Evolutionary conservation across 192 early-diverging fungal species (phyloP), one percentile per base, ranked within the genome.

Genomic region (Dissophora ornata): DNA sequence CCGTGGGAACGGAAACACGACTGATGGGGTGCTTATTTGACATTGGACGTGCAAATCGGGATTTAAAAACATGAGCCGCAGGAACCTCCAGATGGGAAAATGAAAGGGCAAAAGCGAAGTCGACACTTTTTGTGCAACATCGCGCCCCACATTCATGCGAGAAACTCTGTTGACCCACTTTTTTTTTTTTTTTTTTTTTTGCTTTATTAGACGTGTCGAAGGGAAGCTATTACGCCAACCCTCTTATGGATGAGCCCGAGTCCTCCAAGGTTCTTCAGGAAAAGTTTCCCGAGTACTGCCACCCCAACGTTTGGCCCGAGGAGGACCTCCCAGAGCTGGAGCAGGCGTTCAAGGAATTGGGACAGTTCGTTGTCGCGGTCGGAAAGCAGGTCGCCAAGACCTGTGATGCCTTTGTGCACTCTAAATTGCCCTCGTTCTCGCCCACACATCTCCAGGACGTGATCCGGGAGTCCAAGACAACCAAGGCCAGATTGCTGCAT

Each of bases 171-270:
- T 56, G 54, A 67, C 65, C 73, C 64, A 67, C 46, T 77, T 67
- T 77, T 67, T 67, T 57, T 67, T 67, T 67, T 57, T 67, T 25
- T 33, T 12, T 45, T 36, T 40, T 48, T 30, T 46, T 19, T 38
- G 6, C 15, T 8, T 19, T 25, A 22, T 34, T 22, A 80, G 79
- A 80, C 63, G 74, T 79, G 18, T 81, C 78, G 28, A 92, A 92
- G 57, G 90, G 89, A 18, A 84, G 81, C 21, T 90, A 82, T 65
- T 92, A 92, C 75, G 84, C 80, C 45, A 89, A 87, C 71, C 86
- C 86, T 4, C 26, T 79, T n/a, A 60, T 77, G 60, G 83, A 87
- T 42, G 63, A 73, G 21, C 82, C 81, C 9, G 53, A 53, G 28
- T 19, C 59, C 11, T 65, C 64, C 24, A 64, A 52, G 26, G 56